These are phyloP conservation scores for Aristolochia contorta DNA, from an alignment of 164 flowering plant genomes.

Conservation along the genomic window DNA sequence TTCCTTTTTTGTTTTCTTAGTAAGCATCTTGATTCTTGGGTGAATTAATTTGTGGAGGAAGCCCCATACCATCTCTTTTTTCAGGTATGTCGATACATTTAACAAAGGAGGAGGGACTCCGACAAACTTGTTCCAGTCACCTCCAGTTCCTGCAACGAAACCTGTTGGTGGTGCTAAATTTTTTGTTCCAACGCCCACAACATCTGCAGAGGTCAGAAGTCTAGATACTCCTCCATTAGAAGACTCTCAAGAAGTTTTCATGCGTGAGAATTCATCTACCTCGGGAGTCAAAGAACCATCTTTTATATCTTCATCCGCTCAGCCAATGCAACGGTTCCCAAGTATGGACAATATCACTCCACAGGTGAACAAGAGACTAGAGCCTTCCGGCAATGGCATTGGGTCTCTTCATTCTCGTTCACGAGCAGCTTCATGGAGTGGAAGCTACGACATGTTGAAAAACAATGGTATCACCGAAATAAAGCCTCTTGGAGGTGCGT, in stretches of 20 bases:
- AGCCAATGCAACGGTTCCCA: constrained; percentile 50
- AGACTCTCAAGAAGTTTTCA: constrained; percentile 19
- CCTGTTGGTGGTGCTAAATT: constrained; percentile 45
- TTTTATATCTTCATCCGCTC: constrained; percentile 23
- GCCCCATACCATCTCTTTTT: constrained; percentile 4
- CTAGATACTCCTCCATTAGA: constrained; percentile 24
- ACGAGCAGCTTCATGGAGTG: constrained; percentile 89
- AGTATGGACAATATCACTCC: constrained; percentile 56
- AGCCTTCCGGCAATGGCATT: constrained; percentile 8
- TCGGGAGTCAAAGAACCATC: constrained; percentile 21
- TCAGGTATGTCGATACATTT: constrained; percentile 97
- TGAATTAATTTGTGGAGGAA: background rate
- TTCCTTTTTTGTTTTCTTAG: background rate
- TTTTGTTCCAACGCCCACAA: constrained; percentile 56
- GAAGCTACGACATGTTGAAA: constrained; percentile 29
- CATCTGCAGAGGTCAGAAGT: constrained; percentile 26
- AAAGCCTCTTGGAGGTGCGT: constrained; percentile 35
- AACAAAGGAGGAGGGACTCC: constrained; percentile 63
- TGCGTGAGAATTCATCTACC: constrained; percentile 26
- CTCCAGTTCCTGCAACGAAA: constrained; percentile 52
- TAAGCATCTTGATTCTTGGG: background rate
- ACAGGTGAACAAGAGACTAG: constrained; percentile 10
- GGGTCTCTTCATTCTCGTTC: constrained; percentile 29
- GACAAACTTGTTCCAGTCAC: constrained; percentile 59
- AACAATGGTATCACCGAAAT: constrained; percentile 13